Base-by-base conservation (phyloP, 352 stramenopile genomes). In the Phytophthora ramorum region DNA sequence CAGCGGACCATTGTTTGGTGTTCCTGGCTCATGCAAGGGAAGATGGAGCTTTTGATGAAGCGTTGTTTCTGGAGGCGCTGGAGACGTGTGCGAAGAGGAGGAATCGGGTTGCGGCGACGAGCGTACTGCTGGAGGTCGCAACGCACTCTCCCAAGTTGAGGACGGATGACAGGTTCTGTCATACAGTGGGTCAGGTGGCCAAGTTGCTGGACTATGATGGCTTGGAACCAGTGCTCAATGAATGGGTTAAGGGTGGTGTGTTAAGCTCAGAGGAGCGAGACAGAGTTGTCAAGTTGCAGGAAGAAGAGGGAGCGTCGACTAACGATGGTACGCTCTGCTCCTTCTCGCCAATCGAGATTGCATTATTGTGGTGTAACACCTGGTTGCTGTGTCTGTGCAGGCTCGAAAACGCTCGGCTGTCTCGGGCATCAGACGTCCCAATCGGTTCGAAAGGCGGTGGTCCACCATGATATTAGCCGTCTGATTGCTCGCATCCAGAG, bases 381-480 rank as follows among this genome's bases (percentile, higher is more conserved):
- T 41, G 12, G 26, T 51, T 49, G 10, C 0, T 43, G 5, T 14
- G 6, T 58, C 14, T 20, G 53, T 16, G 54, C 37, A 56, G 65
- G 66, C 17, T 57, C 66, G 9, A 90, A 88, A 59, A 73, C 77
- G 8, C 63, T 86, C 1, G 85, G 82, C 0, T 90, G 79, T 30
- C 58, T 93, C 1, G 81, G 85, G 14, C 66, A 88, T 44, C 79
- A 92, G 44, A 91, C 85, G 1, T 89, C 82, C 0, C 67, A 85
- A 40, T 89, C 81, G 0, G 85, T 91, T 28, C 75, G 82, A 8
- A 80, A 83, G 37, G 79, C 83, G 7, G 82, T 91, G 17, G 81
- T 92, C 8, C 75, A 91, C 30, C 85, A 93, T 46, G 85, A 91
- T 40, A 90, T 91, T 48, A 73, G 60, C 37, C 76, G 83, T 13